phyloP scores from a whole-genome alignment of 331 rosid species.

The Acacia concinna region DNA sequence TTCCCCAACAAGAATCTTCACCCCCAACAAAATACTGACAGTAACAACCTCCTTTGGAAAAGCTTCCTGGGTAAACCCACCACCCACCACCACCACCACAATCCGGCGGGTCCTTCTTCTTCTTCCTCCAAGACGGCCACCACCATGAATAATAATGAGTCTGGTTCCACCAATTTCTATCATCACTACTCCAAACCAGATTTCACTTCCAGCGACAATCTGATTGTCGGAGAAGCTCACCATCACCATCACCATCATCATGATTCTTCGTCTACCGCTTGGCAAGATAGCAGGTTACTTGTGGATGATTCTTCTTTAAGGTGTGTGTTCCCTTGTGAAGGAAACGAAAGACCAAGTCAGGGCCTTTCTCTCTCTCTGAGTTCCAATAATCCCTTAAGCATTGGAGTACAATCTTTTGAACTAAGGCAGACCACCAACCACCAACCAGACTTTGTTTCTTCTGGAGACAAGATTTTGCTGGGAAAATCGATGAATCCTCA shows the following conservation, averaged over 20 bases:
- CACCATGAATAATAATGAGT: constrained; percentile 25
- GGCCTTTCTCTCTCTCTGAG: constrained; percentile 91
- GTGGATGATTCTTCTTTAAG: constrained; percentile 63
- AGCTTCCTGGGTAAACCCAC: constrained; percentile 35
- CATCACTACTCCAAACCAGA: constrained; percentile 29
- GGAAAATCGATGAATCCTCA: constrained; percentile 36
- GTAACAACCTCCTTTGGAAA: constrained; percentile 36
- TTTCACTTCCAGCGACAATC: constrained; percentile 41
- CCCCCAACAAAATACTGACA: constrained; percentile 25
- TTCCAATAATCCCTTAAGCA: constrained; percentile 64
- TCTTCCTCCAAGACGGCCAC: constrained; percentile 45
- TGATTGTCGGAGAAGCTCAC: constrained; percentile 27
- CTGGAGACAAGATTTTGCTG: constrained; percentile 37
- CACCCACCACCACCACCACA: not conserved
- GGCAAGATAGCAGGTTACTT: constrained; percentile 44
- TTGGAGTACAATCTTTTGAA: constrained; percentile 78
- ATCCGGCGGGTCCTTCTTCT: constrained; percentile 41
- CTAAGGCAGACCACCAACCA: constrained; percentile 45
- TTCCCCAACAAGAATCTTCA: constrained; percentile 58
- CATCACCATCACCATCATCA: not conserved
- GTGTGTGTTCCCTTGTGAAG: constrained; percentile 66
- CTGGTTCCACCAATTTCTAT: constrained; percentile 27
- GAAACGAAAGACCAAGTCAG: constrained; percentile 77
- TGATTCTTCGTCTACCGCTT: constrained; percentile 19
- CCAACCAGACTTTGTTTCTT: constrained; percentile 33